Evolutionary conservation across 2,329 filamentous ascomycete species (phyloP).

Genomic region (Epichloe scottii): DNA sequence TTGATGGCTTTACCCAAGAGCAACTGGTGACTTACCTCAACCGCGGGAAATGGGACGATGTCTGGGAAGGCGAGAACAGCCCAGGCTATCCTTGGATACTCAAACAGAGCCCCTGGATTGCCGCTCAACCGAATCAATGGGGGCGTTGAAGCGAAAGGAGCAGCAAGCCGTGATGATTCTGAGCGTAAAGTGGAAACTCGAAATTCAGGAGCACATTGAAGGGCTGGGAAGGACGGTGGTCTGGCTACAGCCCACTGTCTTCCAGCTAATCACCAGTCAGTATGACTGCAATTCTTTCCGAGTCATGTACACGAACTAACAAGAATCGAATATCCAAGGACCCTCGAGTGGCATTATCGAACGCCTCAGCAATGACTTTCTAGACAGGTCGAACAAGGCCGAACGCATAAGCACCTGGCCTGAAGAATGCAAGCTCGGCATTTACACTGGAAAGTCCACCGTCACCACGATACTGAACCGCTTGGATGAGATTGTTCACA

Average conservation of each 20-base stretch:
- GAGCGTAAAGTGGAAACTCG: conserved; percentile 37
- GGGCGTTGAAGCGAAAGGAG: conserved; percentile 23
- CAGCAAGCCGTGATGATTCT: conserved; percentile 30
- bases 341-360: conserved; percentile 13
- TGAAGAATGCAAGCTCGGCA: conserved; percentile 15
- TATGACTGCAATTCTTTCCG: conserved; percentile 4
- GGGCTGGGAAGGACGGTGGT: conserved; percentile 29
- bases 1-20: conserved; percentile 31
- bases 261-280: conserved; percentile 34
- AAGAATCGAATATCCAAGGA: conserved; percentile 3
- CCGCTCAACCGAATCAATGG: conserved; percentile 14
- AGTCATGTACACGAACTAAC: background rate
- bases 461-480: conserved; percentile 22
- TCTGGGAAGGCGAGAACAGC: background rate
- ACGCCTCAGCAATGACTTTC: conserved; percentile 17
- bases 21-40: conserved; percentile 34
- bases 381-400: conserved; percentile 16
- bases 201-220: conserved; percentile 31
- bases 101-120: conserved; percentile 29
- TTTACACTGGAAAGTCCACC: conserved; percentile 18
- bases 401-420: conserved; percentile 16
- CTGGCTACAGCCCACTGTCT: conserved; percentile 26
- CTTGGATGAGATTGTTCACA: conserved; percentile 18
- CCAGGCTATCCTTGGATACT: conserved; percentile 29
- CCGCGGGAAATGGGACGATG: conserved; percentile 1